phyloP scores from a whole-genome alignment of 306 rosid genomes.

The Styphnolobium japonicum region DNA sequence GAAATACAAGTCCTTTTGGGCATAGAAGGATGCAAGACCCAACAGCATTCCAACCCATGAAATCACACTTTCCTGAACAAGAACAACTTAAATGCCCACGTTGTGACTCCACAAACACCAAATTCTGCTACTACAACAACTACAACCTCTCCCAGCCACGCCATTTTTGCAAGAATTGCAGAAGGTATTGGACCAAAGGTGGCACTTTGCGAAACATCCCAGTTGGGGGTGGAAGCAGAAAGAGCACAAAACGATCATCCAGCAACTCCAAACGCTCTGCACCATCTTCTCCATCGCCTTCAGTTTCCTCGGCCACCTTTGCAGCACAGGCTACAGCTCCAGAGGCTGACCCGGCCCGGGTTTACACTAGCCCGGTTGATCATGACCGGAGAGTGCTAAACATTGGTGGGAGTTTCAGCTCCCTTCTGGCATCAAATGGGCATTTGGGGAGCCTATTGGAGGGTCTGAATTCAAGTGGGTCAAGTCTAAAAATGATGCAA shows the following conservation, averaged over 20 bases:
- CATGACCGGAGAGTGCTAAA: conserved; percentile 36
- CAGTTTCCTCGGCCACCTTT: conserved; percentile 22
- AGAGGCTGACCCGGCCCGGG: conserved; percentile 31
- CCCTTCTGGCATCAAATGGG: conserved; percentile 61
- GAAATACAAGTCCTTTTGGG: neutral
- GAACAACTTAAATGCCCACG: conserved; percentile 85
- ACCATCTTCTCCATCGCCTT: conserved; percentile 31
- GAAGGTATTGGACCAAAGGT: conserved; percentile 93
- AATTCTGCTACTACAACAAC: conserved; percentile 95
- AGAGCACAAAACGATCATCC: conserved; percentile 54
- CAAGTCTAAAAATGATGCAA: conserved; percentile 52
- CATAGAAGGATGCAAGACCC: conserved; percentile 63
- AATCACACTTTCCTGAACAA: conserved; percentile 76
- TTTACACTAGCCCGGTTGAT: conserved; percentile 23
- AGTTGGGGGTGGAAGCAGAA: conserved; percentile 81
- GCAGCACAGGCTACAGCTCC: conserved; percentile 16
- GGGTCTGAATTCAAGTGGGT: conserved; percentile 57
- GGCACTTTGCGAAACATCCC: conserved; percentile 87
- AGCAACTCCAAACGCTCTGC: conserved; percentile 41
- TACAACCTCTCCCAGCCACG: conserved; percentile 96
- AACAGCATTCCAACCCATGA: conserved; percentile 41
- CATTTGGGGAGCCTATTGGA: conserved; percentile 57
- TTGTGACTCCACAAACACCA: conserved; percentile 82
- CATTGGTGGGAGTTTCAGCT: conserved; percentile 64
- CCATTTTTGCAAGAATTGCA: conserved; percentile 85